A percentile compares a stretch with the other conserved stretches of the same genome.
Conservation (phyloP, 345 rosid genomes). For the Arabidopsis thaliana region DNA sequence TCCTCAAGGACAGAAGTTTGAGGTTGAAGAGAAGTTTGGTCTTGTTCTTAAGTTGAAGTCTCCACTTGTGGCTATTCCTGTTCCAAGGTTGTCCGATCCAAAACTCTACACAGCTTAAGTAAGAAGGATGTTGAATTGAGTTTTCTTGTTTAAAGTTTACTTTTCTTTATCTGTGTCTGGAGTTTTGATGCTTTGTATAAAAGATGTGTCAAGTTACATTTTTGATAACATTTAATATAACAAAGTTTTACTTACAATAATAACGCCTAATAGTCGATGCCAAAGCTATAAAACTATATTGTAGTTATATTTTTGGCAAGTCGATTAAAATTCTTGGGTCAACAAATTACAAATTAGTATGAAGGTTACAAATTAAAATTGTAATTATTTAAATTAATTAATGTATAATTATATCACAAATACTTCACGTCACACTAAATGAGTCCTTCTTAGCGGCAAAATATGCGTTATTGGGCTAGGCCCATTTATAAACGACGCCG, state of each 20-base stretch:
- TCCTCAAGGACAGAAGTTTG: conserved; percentile 45
- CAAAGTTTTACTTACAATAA: background rate
- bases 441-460: background rate
- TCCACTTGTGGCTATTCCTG: conserved; percentile 56
- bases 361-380: no score
- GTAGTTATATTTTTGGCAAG: background rate
- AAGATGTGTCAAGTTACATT: background rate
- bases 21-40: conserved; percentile 55
- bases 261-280: background rate
- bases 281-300: background rate
- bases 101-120: conserved; percentile 38
- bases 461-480: background rate
- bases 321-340: no score
- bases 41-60: conserved; percentile 51
- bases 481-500: background rate
- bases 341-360: no score
- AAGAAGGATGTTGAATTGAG: background rate
- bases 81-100: conserved; percentile 48
- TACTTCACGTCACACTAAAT: no score
- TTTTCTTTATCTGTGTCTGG: background rate
- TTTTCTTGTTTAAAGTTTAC: background rate
- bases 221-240: background rate
- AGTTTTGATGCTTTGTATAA: background rate
- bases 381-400: no score
- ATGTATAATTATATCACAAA: no score